phyloP scores from a whole-genome alignment of 805 yeast genomes.

The Ascoidea tarda region DNA sequence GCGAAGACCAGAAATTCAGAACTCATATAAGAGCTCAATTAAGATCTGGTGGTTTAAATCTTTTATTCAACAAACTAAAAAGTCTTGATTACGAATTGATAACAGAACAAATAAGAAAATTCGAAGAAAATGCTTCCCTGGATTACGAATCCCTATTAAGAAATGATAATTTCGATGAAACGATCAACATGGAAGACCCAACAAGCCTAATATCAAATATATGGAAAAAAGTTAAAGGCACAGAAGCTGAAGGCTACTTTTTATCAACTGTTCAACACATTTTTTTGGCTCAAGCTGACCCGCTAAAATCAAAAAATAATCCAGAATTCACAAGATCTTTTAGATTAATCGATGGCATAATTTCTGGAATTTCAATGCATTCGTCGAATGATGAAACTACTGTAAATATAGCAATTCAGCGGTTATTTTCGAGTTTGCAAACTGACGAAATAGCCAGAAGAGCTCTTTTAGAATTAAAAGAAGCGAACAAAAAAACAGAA shows the following conservation, averaged over 20 bases:
- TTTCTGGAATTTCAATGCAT: constrained; percentile 36
- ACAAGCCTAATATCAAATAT: constrained; percentile 48
- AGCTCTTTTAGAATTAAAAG: constrained; percentile 39
- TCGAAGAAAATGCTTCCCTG: constrained; percentile 7
- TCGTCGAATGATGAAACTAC: constrained; percentile 30
- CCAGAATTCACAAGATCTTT: constrained; percentile 34
- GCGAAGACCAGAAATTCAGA: constrained; percentile 24
- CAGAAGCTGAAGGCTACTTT: constrained; percentile 45
- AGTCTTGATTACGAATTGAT: constrained; percentile 26
- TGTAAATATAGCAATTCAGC: constrained; percentile 51
- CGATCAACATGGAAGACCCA: constrained; percentile 56
- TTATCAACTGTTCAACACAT: constrained; percentile 53
- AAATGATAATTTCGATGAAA: constrained; percentile 25
- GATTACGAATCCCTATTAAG: constrained; percentile 9
- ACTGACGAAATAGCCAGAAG: constrained; percentile 67
- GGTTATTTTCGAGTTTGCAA: constrained; percentile 44
- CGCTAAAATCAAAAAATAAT: constrained; percentile 29
- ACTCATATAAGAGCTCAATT: constrained; percentile 42
- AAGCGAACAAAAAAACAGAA: constrained; percentile 24
- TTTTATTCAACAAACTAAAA: constrained; percentile 19
- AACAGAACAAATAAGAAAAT: constrained; percentile 13
- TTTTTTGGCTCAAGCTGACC: constrained; percentile 34
- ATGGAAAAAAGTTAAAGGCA: constrained; percentile 41
- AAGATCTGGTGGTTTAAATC: constrained; percentile 23
- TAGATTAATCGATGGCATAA: constrained; percentile 38